phyloP scores from a whole-genome alignment of 2,329 filamentous ascomycete species.

The Verticillium tricorpus region DNA sequence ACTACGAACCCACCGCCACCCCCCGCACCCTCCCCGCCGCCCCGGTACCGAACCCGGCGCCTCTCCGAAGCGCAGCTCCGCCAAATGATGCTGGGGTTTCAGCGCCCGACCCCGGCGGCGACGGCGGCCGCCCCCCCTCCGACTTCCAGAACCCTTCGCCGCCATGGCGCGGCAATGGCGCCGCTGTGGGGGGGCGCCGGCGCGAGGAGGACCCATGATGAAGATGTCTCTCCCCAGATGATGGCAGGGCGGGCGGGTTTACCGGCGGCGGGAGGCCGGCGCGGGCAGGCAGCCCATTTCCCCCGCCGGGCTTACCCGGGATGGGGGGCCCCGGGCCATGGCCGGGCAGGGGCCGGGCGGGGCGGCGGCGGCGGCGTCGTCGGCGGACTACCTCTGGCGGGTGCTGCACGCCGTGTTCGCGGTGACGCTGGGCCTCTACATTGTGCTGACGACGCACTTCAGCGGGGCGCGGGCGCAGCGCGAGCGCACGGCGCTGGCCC shows the following conservation, averaged over 20 bases:
- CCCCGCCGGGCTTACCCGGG: slow-evolving; percentile 24
- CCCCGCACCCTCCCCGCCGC: slow-evolving; percentile 23
- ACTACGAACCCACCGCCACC: slow-evolving; percentile 47
- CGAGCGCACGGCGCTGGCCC: slow-evolving; percentile 33
- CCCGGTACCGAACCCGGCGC: slow-evolving; percentile 24
- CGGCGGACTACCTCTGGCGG: slow-evolving; percentile 56
- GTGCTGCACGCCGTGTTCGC: slow-evolving; percentile 71
- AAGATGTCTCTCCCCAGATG: slow-evolving; percentile 15
- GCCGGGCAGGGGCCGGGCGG: slow-evolving; percentile 29
- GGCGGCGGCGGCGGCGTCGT: slow-evolving; percentile 24
- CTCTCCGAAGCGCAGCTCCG: slow-evolving; percentile 56
- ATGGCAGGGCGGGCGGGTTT: slow-evolving; percentile 28
- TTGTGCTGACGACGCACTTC: slow-evolving; percentile 64
- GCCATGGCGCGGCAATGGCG: not conserved
- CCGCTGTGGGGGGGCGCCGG: slow-evolving; percentile 12
- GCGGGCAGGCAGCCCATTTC: slow-evolving; percentile 1
- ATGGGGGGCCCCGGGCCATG: slow-evolving; percentile 23
- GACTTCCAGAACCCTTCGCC: slow-evolving; percentile 31
- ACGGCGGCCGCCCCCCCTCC: slow-evolving; percentile 20
- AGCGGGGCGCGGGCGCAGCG: slow-evolving; percentile 61
- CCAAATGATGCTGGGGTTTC: slow-evolving; percentile 60
- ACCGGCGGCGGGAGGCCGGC: slow-evolving; percentile 8
- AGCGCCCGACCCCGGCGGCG: slow-evolving; percentile 25
- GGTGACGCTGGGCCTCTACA: slow-evolving; percentile 64
- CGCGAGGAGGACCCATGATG: slow-evolving; percentile 53